Base-by-base conservation (phyloP, 2,329 filamentous ascomycete genomes). In the Lecanosticta acicola region DNA sequence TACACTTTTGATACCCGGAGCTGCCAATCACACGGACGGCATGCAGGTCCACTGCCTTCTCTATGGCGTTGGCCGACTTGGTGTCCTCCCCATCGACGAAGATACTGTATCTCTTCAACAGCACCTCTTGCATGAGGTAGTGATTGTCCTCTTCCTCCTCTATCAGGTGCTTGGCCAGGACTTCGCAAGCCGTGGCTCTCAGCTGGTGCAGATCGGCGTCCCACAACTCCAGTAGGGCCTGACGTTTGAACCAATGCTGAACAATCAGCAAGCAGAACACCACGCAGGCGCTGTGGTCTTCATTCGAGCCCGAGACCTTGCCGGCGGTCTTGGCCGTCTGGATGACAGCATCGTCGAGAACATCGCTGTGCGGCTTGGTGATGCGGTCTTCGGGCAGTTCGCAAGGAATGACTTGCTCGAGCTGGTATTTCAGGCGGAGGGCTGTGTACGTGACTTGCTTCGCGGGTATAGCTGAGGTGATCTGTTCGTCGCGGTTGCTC, bases 1-100 rank as follows among this genome's bases (percentile, higher is more conserved):
- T 88, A 63, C 91, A 97, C 70, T 94, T 95, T 59, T 97, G 93
- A 66, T 97, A 98, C 19, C 93, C 91, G 0, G 87, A 89, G 0
- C 86, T 91, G 2, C 88, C 88, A 51, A 97, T 97, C 39, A 98
- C 82, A 11, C 79, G 77, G 37, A 97, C 74, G 1, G 91, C 88
- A 64, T 98, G 93, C 19, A 97, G 71, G 60, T 98, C 93, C 29
- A 97, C 89, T 0, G 93, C 87, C 60, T 88, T 87, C 67, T 98
- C 93, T 48, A 98, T 83, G 17, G 87, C 93, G 61, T 97, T 98
- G 52, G 84, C 77, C 0, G 91, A 86, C 1, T 76, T 71, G 0
- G 87, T 89, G 34, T 84, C 74, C 53, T 84, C 74, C 34, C 80
- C 82, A 53, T 91, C 78, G 33, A 85, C 67, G 5, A 94, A 65